Evolutionary conservation across 208 protist species (phyloP).

Genomic region (Tritrichomonas musculus): DNA sequence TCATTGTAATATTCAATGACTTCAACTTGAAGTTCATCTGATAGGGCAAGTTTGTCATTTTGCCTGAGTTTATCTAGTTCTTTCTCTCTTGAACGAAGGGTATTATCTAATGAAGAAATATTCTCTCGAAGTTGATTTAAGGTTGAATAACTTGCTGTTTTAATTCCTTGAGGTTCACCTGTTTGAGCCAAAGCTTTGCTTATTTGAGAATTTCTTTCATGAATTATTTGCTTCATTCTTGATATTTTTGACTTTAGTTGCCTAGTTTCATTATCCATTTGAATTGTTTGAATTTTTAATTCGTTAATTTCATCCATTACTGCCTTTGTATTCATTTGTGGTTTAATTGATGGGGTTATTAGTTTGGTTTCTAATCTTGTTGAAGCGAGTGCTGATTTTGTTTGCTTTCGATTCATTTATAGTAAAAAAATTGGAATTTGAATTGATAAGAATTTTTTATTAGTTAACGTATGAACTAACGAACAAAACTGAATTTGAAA

Average conservation of each 20-base stretch:
- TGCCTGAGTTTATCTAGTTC: not conserved
- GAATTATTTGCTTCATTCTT: not conserved
- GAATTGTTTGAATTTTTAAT: not conserved
- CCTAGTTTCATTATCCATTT: not conserved
- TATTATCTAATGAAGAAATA: not conserved
- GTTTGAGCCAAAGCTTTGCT: not conserved
- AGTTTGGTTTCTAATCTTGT: too few relatives aligned
- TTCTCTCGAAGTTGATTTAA: not conserved
- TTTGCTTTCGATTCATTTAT: too few relatives aligned
- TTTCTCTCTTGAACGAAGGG: not conserved
- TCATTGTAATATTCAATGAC: not conserved
- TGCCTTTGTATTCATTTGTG: too few relatives aligned
- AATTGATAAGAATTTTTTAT: too few relatives aligned
- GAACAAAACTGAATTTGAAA: too few relatives aligned
- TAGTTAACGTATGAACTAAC: too few relatives aligned
- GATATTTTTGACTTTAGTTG: slow-evolving; percentile 1
- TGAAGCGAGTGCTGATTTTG: too few relatives aligned
- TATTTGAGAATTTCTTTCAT: not conserved
- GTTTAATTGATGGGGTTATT: too few relatives aligned
- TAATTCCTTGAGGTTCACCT: not conserved
- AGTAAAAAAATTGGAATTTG: too few relatives aligned
- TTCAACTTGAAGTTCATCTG: slow-evolving; percentile 11
- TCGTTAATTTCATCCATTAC: not conserved
- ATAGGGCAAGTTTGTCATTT: not conserved
- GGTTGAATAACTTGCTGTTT: not conserved